A percentile compares a stretch with the other conserved stretches of the same genome.
These are phyloP conservation scores for Comarum palustre DNA, from an alignment of 306 rosid species.

Conservation along the genomic window DNA sequence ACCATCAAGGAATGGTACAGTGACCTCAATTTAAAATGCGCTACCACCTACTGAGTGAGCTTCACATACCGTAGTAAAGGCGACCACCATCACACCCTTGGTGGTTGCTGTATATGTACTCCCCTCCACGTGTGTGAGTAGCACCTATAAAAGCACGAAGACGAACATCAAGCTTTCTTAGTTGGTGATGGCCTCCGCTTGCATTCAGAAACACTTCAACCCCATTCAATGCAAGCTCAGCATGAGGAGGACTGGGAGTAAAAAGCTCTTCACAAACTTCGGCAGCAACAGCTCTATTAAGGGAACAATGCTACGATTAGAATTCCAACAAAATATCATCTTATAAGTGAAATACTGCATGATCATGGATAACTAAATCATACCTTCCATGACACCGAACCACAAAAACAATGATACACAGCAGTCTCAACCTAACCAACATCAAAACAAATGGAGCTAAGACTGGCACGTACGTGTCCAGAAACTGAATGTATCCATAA, in stretches of 20 bases:
- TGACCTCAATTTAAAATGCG: neutral
- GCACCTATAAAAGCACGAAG: slow-evolving; percentile 87
- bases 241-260: slow-evolving; percentile 72
- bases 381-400: neutral
- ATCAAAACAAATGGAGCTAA: slow-evolving; percentile 14
- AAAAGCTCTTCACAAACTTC: slow-evolving; percentile 96
- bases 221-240: slow-evolving; percentile 92
- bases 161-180: slow-evolving; percentile 91
- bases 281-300: slow-evolving; percentile 80
- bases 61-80: slow-evolving; percentile 74
- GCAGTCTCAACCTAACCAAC: neutral
- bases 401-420: neutral
- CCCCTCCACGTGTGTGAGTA: slow-evolving; percentile 87
- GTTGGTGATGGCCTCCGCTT: slow-evolving; percentile 97
- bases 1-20: neutral
- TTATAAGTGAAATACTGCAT: too few species aligned
- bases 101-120: slow-evolving; percentile 89
- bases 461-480: slow-evolving; percentile 68
- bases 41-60: neutral
- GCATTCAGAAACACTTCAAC: slow-evolving; percentile 98
- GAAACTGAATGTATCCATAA: slow-evolving; percentile 81
- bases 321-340: slow-evolving; percentile 22
- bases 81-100: slow-evolving; percentile 98
- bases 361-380: too few species aligned
- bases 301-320: slow-evolving; percentile 21